Evolutionary conservation across 2,329 filamentous ascomycete genomes (phyloP).

Genomic region (Cladosporium colombiae): DNA sequence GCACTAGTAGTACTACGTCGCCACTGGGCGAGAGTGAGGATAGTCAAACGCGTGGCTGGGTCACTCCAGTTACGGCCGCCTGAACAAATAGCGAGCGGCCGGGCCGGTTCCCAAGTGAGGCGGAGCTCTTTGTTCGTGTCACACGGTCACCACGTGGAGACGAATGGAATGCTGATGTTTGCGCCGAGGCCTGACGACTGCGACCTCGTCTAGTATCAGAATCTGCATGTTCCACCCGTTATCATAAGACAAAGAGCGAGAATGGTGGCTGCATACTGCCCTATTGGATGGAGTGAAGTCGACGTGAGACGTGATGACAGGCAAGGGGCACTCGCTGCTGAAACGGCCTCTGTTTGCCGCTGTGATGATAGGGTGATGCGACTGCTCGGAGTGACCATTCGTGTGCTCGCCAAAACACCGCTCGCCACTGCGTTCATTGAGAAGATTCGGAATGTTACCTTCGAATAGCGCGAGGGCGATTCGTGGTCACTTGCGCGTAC

Average conservation of each 20-base stretch:
- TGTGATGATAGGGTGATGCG: neutral
- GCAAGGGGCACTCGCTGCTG: neutral
- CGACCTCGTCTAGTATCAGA: slow-evolving; percentile 6
- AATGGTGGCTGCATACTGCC: neutral
- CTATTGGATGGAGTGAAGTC: slow-evolving; percentile 18
- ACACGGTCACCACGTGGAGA: slow-evolving; percentile 14
- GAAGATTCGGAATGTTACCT: neutral
- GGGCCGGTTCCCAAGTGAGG: slow-evolving; percentile 7
- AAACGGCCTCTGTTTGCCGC: neutral
- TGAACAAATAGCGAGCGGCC: neutral
- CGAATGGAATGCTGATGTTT: slow-evolving; percentile 14
- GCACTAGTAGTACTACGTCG: slow-evolving; percentile 4
- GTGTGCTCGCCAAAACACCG: neutral
- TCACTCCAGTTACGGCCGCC: neutral
- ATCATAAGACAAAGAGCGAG: neutral
- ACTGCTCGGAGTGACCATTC: neutral
- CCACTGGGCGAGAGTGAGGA: neutral
- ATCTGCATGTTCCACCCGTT: slow-evolving; percentile 7
- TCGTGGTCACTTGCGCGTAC: neutral
- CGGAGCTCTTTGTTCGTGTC: slow-evolving; percentile 17
- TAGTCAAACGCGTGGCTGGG: slow-evolving; percentile 3
- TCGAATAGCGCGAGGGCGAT: neutral
- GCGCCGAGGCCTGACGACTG: neutral
- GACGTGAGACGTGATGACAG: slow-evolving; percentile 15
- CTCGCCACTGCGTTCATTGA: neutral